Percentiles rank a stretch among this genome's conserved stretches.
phyloP scores from a whole-genome alignment of 495 filamentous ascomycete species.

The Neurospora sp. region DNA sequence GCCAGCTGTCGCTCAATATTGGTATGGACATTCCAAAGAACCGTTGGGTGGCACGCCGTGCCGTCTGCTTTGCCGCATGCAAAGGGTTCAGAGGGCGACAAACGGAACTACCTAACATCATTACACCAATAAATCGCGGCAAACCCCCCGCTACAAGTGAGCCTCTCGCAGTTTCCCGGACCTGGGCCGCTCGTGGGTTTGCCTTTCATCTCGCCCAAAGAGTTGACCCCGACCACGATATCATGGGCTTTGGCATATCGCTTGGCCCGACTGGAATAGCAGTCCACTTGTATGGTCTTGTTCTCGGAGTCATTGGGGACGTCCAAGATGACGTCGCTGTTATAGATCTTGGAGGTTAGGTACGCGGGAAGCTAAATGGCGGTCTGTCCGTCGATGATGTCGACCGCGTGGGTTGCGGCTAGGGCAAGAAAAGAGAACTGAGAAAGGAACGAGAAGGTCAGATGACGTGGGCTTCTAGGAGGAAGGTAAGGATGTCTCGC shows the following conservation, averaged over 20 bases:
- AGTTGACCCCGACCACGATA: background rate
- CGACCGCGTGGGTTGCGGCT: background rate
- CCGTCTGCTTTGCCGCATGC: no score
- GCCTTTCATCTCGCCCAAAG: background rate
- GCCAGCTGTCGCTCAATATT: background rate
- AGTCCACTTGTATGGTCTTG: background rate
- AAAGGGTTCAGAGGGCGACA: no score
- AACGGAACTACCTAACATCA: background rate
- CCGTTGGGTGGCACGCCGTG: no score
- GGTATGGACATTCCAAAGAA: background rate
- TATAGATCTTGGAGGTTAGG: background rate
- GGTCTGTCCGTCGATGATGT: accelerated
- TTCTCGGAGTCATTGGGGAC: background rate
- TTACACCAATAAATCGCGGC: background rate
- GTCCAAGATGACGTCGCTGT: background rate
- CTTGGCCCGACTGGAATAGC: background rate
- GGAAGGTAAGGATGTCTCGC: background rate
- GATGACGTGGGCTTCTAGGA: background rate
- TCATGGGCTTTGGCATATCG: background rate
- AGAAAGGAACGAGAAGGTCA: background rate
- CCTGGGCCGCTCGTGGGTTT: background rate
- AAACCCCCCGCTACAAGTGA: background rate
- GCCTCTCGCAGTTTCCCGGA: background rate
- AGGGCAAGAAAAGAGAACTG: background rate
- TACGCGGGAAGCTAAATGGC: background rate